These are phyloP conservation scores for Thoreauomyces humboldtii DNA, from an alignment of 192 early-diverging fungal species.

Conservation along the genomic window DNA sequence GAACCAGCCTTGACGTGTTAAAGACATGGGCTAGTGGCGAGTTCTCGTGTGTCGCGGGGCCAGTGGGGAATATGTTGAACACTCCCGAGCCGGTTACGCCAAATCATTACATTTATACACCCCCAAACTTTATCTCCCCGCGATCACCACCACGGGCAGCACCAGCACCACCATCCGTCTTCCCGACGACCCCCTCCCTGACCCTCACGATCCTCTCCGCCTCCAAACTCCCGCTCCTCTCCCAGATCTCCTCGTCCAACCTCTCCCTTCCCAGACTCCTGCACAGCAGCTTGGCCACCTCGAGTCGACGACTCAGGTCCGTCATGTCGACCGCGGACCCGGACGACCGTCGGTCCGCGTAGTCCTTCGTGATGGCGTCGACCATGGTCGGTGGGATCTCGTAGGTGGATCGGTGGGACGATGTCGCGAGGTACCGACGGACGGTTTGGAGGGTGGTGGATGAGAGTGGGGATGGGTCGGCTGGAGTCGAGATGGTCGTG, in stretches of 20 bases:
- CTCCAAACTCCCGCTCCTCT: slow-evolving; percentile 13
- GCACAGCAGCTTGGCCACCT: slow-evolving; percentile 14
- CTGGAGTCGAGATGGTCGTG: no score
- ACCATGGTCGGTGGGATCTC: slow-evolving; percentile 5
- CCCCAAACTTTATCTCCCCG: no score
- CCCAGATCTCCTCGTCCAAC: slow-evolving; percentile 16
- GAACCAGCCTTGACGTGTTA: no score
- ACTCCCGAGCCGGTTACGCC: no score
- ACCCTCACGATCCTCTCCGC: background rate
- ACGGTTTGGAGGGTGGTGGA: background rate
- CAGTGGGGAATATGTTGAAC: no score
- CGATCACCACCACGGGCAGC: no score
- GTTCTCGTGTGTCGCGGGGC: no score
- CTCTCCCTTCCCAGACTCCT: background rate
- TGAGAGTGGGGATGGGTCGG: no score
- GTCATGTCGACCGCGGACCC: background rate
- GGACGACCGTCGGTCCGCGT: slow-evolving; percentile 11
- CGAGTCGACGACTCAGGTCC: slow-evolving; percentile 17
- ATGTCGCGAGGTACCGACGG: no score
- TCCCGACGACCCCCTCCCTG: background rate
- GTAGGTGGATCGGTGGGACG: no score
- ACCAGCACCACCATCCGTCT: background rate
- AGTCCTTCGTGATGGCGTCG: slow-evolving; percentile 9
- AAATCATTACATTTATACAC: no score
- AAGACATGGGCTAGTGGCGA: no score